Evolutionary conservation across 2,329 filamentous ascomycete species (phyloP), one percentile per base, ranked within the genome.

Genomic region (Exophiala phaeomuriformis): DNA sequence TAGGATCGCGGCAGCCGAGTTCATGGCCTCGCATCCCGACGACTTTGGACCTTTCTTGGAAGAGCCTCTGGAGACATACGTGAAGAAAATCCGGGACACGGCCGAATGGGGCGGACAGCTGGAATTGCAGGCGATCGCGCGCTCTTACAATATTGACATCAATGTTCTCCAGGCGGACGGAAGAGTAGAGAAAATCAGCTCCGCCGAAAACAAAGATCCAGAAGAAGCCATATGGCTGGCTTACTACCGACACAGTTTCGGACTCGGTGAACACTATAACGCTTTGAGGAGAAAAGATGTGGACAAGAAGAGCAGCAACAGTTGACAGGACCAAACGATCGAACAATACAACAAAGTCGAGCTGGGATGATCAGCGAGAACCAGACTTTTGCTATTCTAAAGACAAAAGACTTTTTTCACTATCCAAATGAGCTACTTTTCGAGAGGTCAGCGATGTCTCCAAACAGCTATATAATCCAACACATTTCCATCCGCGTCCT

Each of bases 211-310:
- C 19, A 37, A 40, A 37, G 49, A 12, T 6, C 30, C 62, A 10
- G 66, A 70, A 30, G 71, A 70, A 3, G 70, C 70, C 12, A 78
- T 95, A 47, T 97, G 93, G 91, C 69, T 98, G 69, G 91, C 90
- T 35, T 98, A 97, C 70, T 97, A 97, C 71, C 80, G 87, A 64
- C 90, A 96, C 73, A 88, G 88, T 46, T 97, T 94, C 69, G 91
- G 91, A 1, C 74, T 98, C 47, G 93, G 93, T 8, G 93, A 97
- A 74, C 93, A 98, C 72, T 98, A 98, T 72, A 98, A 98, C 68
- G 95, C 90, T 49, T 71, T 98, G 67, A 79, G 19, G 19, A 19
- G 19, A 19, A 19, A 19, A 19, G 19, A 19, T 19, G 19, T 19
- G 19, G 19, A 19, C 19, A 19, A 75, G 65, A 67, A 56, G 48